A percentile compares a stretch with the other conserved stretches of the same genome.
These are phyloP conservation scores for Fraxinus albicans DNA, from an alignment of 305 asterid species.

Conservation along the genomic window DNA sequence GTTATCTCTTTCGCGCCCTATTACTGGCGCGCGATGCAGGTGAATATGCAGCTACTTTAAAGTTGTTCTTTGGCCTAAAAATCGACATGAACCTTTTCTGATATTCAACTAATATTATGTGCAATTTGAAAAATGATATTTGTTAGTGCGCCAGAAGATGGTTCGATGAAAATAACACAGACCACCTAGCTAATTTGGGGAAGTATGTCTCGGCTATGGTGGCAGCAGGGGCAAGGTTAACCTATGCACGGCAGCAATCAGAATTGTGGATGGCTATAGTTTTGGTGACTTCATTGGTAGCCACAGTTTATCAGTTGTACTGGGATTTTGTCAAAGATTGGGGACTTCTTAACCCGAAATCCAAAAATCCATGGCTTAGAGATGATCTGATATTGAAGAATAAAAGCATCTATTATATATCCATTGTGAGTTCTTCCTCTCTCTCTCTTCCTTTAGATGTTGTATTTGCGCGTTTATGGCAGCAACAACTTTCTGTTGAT, in stretches of 20 bases:
- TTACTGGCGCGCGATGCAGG: conserved; percentile 99
- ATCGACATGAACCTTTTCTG: neutral
- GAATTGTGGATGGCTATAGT: conserved; percentile 57
- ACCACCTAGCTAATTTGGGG: conserved; percentile 85
- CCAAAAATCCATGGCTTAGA: conserved; percentile 73
- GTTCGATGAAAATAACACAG: conserved; percentile 66
- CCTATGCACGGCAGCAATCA: conserved; percentile 57
- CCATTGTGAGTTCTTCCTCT: conserved; percentile 61
- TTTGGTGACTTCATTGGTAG: conserved; percentile 65
- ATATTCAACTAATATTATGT: conserved; percentile 1
- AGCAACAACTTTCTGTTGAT: neutral
- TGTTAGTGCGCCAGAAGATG: conserved; percentile 83
- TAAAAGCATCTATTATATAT: conserved; percentile 67
- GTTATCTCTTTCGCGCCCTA: conserved; percentile 91
- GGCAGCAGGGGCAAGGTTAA: conserved; percentile 93
- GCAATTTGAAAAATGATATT: neutral
- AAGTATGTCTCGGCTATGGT: conserved; percentile 98
- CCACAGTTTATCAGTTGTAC: conserved; percentile 81
- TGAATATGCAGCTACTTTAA: conserved; percentile 1
- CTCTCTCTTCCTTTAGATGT: neutral
- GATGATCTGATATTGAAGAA: conserved; percentile 77
- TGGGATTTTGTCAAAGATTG: conserved; percentile 98
- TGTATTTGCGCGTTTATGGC: neutral
- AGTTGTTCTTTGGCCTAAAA: neutral
- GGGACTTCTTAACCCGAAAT: conserved; percentile 69